Evolutionary conservation across 495 filamentous ascomycete genomes (phyloP).

Genomic region (Endocarpon pusillum): DNA sequence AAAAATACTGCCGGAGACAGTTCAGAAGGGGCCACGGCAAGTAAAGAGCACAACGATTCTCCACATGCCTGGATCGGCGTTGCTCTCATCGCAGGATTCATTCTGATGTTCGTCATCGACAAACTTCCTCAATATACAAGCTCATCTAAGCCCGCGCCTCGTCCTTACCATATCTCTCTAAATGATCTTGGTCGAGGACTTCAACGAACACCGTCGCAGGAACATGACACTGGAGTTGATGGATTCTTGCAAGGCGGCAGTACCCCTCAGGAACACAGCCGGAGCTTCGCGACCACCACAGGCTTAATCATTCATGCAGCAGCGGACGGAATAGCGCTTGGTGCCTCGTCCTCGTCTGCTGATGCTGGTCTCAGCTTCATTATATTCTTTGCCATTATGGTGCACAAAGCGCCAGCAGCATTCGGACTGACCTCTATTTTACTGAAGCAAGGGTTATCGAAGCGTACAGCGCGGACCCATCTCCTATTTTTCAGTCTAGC

Average conservation of each 20-base stretch:
- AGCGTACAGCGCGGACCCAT: conserved; percentile 69
- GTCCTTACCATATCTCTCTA: conserved; percentile 59
- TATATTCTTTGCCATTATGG: conserved; percentile 90
- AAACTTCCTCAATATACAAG: conserved; percentile 59
- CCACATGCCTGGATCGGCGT: conserved; percentile 68
- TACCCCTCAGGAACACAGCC: conserved; percentile 8
- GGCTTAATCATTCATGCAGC: conserved; percentile 92
- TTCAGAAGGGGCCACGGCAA: conserved; percentile 25
- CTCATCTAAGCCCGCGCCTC: conserved; percentile 32
- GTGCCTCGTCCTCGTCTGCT: conserved; percentile 54
- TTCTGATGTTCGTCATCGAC: conserved; percentile 95
- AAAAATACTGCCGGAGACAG: conserved; percentile 13
- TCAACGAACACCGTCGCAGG: conserved; percentile 32
- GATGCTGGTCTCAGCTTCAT: conserved; percentile 64
- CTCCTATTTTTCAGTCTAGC: conserved; percentile 82
- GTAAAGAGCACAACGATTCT: conserved; percentile 23
- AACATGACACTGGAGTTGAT: conserved; percentile 20
- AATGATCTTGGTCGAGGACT: conserved; percentile 49
- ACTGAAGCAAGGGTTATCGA: conserved; percentile 73
- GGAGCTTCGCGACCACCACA: conserved; percentile 58
- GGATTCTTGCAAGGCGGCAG: conserved; percentile 15
- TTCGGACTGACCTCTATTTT: conserved; percentile 85
- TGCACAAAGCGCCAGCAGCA: conserved; percentile 91
- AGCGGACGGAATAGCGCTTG: conserved; percentile 92
- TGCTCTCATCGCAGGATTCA: conserved; percentile 73